Conservation (phyloP, 805 yeast species). For the Metschnikowia kofuensis region DNA sequence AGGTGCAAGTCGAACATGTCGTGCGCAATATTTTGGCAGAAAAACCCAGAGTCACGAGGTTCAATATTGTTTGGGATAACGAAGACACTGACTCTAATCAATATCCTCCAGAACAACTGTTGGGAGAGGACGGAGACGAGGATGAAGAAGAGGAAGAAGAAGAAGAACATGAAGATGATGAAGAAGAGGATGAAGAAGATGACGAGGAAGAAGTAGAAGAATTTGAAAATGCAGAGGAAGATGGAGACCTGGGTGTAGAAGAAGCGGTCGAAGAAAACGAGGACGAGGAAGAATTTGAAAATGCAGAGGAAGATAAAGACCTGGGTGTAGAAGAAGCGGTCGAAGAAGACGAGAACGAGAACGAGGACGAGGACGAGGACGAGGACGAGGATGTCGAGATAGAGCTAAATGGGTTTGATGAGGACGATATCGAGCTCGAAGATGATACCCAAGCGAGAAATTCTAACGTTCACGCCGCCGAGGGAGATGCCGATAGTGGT, state of each 20-base stretch:
- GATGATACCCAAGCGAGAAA: neutral
- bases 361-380: constrained; percentile 4
- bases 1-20: constrained; percentile 91
- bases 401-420: neutral
- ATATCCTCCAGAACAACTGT: constrained; percentile 69
- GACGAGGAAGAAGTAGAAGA: constrained; percentile 10
- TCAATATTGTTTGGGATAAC: constrained; percentile 96
- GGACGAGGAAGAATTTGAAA: constrained; percentile 7
- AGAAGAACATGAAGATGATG: constrained; percentile 16
- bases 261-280: constrained; percentile 11
- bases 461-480: neutral
- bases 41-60: constrained; percentile 95
- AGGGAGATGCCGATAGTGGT: constrained; percentile 15
- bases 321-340: constrained; percentile 9
- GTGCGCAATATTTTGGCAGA: constrained; percentile 94
- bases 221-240: constrained; percentile 8
- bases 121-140: constrained; percentile 47
- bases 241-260: constrained; percentile 6
- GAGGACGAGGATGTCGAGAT: constrained; percentile 11
- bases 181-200: constrained; percentile 10
- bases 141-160: constrained; percentile 23
- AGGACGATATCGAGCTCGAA: neutral
- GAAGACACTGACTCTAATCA: constrained; percentile 60
- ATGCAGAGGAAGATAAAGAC: constrained; percentile 5
- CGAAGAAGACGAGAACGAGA: constrained; percentile 11